A percentile compares a stretch with the other conserved stretches of the same genome.
Evolutionary conservation across 352 stramenopile species (phyloP).

Genomic region (Globisporangium paddicum): DNA sequence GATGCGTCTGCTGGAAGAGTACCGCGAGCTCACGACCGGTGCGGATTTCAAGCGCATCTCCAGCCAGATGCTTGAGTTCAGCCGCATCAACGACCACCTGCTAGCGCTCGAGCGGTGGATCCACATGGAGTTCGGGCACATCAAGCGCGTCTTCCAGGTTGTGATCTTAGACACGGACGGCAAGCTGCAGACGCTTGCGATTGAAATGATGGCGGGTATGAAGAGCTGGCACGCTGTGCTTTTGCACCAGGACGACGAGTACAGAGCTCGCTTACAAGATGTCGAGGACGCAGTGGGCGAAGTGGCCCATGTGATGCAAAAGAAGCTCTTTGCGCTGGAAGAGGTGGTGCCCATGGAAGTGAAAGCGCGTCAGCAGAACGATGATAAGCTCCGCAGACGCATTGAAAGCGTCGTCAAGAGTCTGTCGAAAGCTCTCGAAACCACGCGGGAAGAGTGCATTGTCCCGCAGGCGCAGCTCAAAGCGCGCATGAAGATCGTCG

Average conservation of each 20-base stretch:
- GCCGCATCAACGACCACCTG: conserved; percentile 54
- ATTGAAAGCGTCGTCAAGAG: conserved; percentile 40
- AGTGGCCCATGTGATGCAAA: conserved; percentile 30
- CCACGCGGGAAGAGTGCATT: conserved; percentile 22
- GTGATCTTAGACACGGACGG: conserved; percentile 30
- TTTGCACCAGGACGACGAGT: conserved; percentile 34
- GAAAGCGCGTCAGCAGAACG: conserved; percentile 44
- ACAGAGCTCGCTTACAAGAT: conserved; percentile 18
- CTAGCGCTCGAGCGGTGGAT: conserved; percentile 51
- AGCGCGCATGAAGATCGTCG: conserved; percentile 28
- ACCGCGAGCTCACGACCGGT: conserved; percentile 33
- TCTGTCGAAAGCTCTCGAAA: conserved; percentile 27
- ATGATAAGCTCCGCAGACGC: conserved; percentile 45
- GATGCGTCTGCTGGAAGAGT: conserved; percentile 43
- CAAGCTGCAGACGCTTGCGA: conserved; percentile 29
- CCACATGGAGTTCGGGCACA: conserved; percentile 38
- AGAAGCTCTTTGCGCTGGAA: conserved; percentile 47
- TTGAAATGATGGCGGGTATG: conserved; percentile 26
- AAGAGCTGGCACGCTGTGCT: conserved; percentile 24
- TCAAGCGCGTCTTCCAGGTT: conserved; percentile 49
- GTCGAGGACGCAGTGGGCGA: conserved; percentile 29
- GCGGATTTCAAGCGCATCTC: conserved; percentile 49
- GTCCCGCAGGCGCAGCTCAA: conserved; percentile 13
- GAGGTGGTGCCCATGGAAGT: conserved; percentile 63
- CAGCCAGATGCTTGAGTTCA: conserved; percentile 46